These are phyloP conservation scores for Candida insectorum DNA, from an alignment of 805 yeast genomes.

Conservation along the genomic window DNA sequence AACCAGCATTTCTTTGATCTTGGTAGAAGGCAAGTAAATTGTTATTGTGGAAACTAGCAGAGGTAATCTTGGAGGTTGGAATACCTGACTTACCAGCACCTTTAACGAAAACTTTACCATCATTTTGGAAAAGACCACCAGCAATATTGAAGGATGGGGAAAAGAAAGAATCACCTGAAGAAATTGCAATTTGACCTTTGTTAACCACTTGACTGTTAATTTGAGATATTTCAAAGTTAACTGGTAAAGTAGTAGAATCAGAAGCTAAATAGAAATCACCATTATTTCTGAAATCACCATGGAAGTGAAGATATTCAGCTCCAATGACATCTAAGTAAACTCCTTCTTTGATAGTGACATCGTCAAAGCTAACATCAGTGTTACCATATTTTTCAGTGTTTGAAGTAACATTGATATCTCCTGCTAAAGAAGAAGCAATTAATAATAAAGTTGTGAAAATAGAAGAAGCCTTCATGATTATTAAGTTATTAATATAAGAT, in stretches of 20 bases:
- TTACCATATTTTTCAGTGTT: conserved; percentile 6
- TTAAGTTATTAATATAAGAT: not conserved
- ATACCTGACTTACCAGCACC: conserved; percentile 16
- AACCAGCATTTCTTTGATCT: conserved; percentile 16
- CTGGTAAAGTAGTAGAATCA: conserved; percentile 9
- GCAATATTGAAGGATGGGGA: conserved; percentile 17
- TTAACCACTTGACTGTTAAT: conserved; percentile 9
- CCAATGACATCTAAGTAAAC: conserved; percentile 22
- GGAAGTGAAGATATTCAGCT: conserved; percentile 15
- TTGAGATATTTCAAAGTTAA: conserved; percentile 12
- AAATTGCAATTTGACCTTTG: conserved; percentile 21
- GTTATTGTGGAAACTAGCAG: conserved; percentile 13
- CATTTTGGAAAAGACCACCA: conserved; percentile 17
- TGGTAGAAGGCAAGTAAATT: conserved; percentile 20
- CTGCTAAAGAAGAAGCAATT: conserved; percentile 9
- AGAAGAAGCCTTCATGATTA: conserved; percentile 7
- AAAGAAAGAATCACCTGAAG: conserved; percentile 15
- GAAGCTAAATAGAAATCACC: conserved; percentile 22
- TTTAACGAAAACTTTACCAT: conserved; percentile 20
- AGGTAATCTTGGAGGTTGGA: conserved; percentile 10
- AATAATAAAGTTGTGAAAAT: conserved; percentile 11
- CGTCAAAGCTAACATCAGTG: conserved; percentile 5
- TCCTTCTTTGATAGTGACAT: conserved; percentile 15
- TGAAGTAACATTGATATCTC: conserved; percentile 2
- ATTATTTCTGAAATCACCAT: conserved; percentile 17